Evolutionary conservation across 225 moss, liverwort and hornwort genomes (phyloP).

Genomic region (Pleurozium schreberi): DNA sequence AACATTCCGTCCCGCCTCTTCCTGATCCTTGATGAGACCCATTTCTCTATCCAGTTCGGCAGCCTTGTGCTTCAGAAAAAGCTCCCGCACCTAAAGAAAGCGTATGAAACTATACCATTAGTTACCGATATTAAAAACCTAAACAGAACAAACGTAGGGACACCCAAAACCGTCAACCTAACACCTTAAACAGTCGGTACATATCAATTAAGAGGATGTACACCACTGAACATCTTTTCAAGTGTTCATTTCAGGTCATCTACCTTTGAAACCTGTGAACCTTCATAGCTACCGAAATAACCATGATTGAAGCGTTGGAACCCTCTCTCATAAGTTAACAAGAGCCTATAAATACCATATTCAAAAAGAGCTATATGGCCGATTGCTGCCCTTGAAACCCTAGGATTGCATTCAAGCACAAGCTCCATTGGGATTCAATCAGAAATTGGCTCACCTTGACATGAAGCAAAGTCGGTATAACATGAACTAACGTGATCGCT

Average conservation of each 20-base stretch:
- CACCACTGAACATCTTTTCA: background rate
- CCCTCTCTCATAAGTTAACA: background rate
- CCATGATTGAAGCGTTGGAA: background rate
- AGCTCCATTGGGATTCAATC: background rate
- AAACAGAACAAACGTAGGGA: background rate
- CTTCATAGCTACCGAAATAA: background rate
- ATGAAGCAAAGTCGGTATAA: constrained; percentile 83
- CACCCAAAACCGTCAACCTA: background rate
- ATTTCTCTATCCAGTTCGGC: constrained; percentile 82
- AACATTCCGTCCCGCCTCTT: constrained; percentile 84
- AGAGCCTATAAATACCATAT: background rate
- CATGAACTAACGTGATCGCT: constrained; percentile 70
- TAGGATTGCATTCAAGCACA: background rate
- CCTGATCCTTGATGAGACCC: constrained; percentile 84
- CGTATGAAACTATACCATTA: background rate
- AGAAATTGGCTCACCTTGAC: constrained; percentile 46
- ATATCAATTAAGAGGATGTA: background rate
- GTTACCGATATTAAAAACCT: background rate
- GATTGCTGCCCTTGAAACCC: background rate
- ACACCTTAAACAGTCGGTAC: background rate
- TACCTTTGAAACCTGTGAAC: background rate
- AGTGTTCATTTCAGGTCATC: background rate
- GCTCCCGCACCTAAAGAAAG: constrained; percentile 59
- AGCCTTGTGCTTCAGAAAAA: constrained; percentile 87
- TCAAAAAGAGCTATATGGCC: background rate